Base-by-base conservation (phyloP, 768 basidiomycete species). In the Sarcodon sp. region DNA sequence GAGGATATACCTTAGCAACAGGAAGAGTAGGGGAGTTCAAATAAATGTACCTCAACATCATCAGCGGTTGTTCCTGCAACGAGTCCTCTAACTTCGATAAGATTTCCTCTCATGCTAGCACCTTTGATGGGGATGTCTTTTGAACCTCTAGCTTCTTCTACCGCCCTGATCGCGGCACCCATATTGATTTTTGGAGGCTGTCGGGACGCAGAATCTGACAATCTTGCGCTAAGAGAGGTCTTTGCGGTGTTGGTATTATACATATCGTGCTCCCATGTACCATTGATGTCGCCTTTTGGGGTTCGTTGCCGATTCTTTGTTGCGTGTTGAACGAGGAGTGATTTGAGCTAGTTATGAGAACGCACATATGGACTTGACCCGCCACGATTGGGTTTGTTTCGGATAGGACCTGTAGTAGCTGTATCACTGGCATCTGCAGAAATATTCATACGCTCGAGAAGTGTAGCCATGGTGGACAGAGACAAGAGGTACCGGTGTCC, bases 31-130 rank as follows among this genome's bases (percentile, higher is more conserved):
- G 36, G 36, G 45, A 35, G 33, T 16, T 18, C 13, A 21, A 47
- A 15, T 33, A 44, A 5, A 43, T 56, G 52, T 48, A 70, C 70
- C 59, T 79, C 76, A 44, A 91, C 87, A 61, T 91, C 88, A 12
- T 83, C 87, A 12, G 83, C 72, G 7, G 83, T 88, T 21, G 88
- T 90, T 1, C 87, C 88, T 9, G 65, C 64, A 8, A 81, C 83
- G 18, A 91, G 64, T 3, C 84, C 86, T 3, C 76, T 69, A 18
- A 91, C 80, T 59, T 87, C 77, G 0, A 91, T 78, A 34, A 83
- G 77, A 54, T 85, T 86, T 12, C 79, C 78, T 27, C 56, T 60
- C 36, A 71, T 64, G 59, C 77, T 70, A 7, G 84, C 84, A 11
- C 84, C 84, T 61, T 84, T 85, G 64, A 87, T 86, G 10, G 69